Conservation (phyloP, 2,329 filamentous ascomycete species). For the Plectosphaerella plurivora region DNA sequence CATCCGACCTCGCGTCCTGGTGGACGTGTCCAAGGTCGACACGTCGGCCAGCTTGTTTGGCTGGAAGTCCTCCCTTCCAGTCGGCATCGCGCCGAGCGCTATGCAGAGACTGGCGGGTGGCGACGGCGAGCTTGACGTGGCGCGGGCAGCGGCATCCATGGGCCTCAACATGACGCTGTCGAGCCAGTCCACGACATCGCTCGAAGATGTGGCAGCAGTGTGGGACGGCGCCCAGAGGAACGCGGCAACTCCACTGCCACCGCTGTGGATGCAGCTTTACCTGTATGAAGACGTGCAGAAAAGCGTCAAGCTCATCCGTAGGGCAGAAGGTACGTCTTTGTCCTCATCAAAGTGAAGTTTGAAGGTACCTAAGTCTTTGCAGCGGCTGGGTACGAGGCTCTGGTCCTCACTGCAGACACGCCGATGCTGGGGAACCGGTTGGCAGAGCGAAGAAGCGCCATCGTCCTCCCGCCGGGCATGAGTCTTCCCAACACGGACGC, state of each 20-base stretch:
- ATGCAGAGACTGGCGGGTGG: conserved; percentile 21
- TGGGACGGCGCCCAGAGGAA: conserved; percentile 5
- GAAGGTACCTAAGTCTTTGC: background rate
- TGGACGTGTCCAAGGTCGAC: conserved; percentile 14
- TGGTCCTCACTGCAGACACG: conserved; percentile 23
- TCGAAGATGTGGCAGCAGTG: conserved; percentile 20
- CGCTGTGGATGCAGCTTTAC: conserved; percentile 18
- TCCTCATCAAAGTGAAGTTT: no score
- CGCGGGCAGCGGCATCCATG: conserved; percentile 16
- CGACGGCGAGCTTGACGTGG: conserved; percentile 21
- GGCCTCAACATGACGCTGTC: conserved; percentile 20
- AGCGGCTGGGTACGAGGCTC: conserved; percentile 19
- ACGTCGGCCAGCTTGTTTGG: conserved; percentile 11
- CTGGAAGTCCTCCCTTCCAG: conserved; percentile 15
- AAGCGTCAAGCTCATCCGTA: conserved; percentile 16
- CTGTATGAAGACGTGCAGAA: conserved; percentile 14
- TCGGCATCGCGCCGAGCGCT: conserved; percentile 23
- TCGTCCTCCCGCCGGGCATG: conserved; percentile 15
- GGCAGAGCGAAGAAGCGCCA: conserved; percentile 19
- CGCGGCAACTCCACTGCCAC: conserved; percentile 6
- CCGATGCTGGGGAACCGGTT: conserved; percentile 22
- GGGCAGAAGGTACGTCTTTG: conserved; percentile 12
- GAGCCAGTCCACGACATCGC: conserved; percentile 17
- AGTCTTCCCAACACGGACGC: conserved; percentile 15
- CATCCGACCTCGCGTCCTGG: conserved; percentile 10